Base-by-base conservation (phyloP, 805 yeast species). In the Candida schatavii region DNA sequence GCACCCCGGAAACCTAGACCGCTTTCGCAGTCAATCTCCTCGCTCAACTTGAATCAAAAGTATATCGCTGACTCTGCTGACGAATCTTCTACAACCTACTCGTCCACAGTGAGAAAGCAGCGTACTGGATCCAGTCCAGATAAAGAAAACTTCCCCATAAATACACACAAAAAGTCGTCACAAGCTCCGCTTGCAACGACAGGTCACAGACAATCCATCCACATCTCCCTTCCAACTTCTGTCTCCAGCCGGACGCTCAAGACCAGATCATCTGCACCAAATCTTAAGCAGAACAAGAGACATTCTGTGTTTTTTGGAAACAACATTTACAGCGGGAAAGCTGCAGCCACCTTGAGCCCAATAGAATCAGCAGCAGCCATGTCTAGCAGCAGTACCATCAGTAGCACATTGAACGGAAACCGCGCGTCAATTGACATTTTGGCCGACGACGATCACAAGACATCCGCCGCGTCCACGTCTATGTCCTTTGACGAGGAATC, bases 191-290 rank as follows among this genome's bases (percentile, higher is more conserved):
- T 31, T 13, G 20, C 13, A 20, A 5, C 20, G 11, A 31, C 19
- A 4, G 35, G 22, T 22, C 15, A 31, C 19, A 23, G 27, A 7
- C 27, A 23, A 7, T 15, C 21, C 35, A 17, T 13, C 6, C 7
- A 6, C 10, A 17, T 13, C 10, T 36, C 22, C 6, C 18, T 35
- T 19, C 5, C 36, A 14, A 33, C 25, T 11, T 15, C 18, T 23
- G 14, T 23, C 14, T 15, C 14, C 20, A 27, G 18, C 18, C 20
- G 35, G 40, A 29, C 26, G 46, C 6, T 55, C 17, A 50, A 51
- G 41, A 40, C 57, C 4, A 42, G 60, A 26, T 48, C 56, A 3
- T 55, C 60, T 35, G 55, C 55, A 3, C 59, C 61, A 4, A 54
- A 51, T 34, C 49, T 59, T 35, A 45, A 42, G 10, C 5, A 20